These are phyloP conservation scores for Solanum ossicruentum DNA, from an alignment of 257 asterid genomes.

Conservation along the genomic window DNA sequence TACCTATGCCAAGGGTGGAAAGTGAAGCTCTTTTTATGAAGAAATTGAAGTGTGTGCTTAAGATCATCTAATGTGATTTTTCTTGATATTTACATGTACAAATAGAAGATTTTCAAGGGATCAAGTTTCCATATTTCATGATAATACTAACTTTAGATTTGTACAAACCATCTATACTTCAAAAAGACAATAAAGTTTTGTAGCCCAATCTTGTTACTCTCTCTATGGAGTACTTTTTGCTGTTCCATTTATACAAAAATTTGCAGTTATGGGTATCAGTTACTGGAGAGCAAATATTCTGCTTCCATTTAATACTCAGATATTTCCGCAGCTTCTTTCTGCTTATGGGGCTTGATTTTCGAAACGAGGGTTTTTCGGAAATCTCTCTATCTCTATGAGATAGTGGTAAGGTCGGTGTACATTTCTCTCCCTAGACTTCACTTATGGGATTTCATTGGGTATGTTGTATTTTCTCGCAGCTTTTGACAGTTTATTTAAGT, in stretches of 20 bases:
- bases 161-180: not conserved
- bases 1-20: constrained; percentile 46
- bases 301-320: not conserved
- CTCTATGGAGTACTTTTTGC: not conserved
- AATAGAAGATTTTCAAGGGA: not conserved
- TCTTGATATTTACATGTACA: not conserved
- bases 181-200: not conserved
- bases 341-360: no score
- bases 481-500: no score
- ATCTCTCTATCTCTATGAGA: no score
- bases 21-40: constrained; percentile 12
- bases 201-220: not conserved
- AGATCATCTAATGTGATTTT: not conserved
- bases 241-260: not conserved
- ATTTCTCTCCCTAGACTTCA: no score
- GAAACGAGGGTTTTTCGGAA: no score
- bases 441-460: no score
- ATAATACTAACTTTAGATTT: not conserved
- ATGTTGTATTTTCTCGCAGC: no score
- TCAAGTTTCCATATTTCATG: not conserved
- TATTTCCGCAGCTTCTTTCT: not conserved
- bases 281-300: not conserved
- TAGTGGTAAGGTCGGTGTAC: no score
- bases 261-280: not conserved
- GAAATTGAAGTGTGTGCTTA: not conserved